Percentiles rank a stretch among this genome's conserved stretches.
phyloP scores from a whole-genome alignment of 2,329 filamentous ascomycete genomes.

The Neurospora sp. region DNA sequence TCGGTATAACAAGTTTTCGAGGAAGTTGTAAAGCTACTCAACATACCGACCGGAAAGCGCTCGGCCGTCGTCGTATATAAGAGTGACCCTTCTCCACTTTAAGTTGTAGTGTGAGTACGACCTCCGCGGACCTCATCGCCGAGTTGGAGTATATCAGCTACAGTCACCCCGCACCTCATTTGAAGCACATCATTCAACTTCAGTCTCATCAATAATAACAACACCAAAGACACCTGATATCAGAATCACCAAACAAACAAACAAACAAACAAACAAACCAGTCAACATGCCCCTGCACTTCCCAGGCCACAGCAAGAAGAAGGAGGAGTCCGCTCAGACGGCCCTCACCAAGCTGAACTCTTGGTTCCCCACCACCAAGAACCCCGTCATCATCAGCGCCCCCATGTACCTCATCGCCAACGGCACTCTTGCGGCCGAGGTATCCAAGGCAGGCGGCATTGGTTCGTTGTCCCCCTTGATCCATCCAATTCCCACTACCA shows the following conservation, averaged over 20 bases:
- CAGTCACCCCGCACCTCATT: background rate
- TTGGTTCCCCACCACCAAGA: conserved; percentile 27
- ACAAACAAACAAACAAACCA: background rate
- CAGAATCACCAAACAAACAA: background rate
- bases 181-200: background rate
- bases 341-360: conserved; percentile 7
- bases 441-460: conserved; percentile 30
- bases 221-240: background rate
- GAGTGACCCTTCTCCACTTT: background rate
- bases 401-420: conserved; percentile 31
- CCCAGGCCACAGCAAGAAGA: background rate
- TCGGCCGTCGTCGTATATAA: background rate
- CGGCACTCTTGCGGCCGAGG: conserved; percentile 28
- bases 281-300: background rate
- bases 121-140: background rate
- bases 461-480: conserved; percentile 19
- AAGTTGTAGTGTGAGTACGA: background rate
- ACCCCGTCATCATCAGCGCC: conserved; percentile 30
- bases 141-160: background rate
- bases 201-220: background rate
- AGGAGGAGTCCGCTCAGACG: background rate
- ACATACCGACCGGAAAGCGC: background rate
- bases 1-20: background rate
- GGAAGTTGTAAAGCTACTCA: background rate
- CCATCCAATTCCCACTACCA: background rate